Percentiles rank a stretch among this genome's conserved stretches.
Evolutionary conservation across 2,329 filamentous ascomycete species (phyloP).

Genomic region (Tolypocladium pustulatum): DNA sequence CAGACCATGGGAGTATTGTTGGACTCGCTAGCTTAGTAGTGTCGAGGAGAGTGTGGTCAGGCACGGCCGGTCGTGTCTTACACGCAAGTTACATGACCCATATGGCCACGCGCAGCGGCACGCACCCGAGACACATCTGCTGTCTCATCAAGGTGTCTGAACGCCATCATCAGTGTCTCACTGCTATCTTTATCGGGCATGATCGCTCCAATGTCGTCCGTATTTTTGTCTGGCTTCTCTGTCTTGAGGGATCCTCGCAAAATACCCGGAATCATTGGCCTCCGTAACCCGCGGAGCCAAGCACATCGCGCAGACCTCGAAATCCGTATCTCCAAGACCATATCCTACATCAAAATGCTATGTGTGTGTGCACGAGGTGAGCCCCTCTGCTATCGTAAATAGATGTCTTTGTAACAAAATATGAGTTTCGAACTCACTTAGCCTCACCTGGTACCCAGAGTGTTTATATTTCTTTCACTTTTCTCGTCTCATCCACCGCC

Average conservation of each 20-base stretch:
- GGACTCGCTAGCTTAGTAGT: neutral
- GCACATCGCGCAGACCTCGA: neutral
- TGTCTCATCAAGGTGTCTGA: neutral
- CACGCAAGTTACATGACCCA: neutral
- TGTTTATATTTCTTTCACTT: neutral
- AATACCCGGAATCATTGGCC: neutral
- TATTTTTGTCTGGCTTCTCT: neutral
- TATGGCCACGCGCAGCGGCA: neutral
- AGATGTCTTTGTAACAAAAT: neutral
- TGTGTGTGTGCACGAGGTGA: neutral
- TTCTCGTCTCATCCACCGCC: neutral
- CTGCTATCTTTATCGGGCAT: neutral
- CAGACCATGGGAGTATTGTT: too few relatives aligned
- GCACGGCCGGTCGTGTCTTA: neutral
- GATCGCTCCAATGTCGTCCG: neutral
- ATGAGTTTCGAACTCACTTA: neutral
- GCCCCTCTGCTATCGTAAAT: neutral
- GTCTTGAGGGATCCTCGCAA: neutral
- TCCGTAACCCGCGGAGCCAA: neutral
- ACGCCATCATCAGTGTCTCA: neutral
- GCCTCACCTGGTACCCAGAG: neutral
- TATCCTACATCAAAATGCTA: neutral
- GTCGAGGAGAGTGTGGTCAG: neutral
- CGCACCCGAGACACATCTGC: neutral
- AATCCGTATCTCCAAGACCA: neutral